phyloP scores from a whole-genome alignment of 78 protist species.

The slime mould (Dictyostelium discoideum) region DNA sequence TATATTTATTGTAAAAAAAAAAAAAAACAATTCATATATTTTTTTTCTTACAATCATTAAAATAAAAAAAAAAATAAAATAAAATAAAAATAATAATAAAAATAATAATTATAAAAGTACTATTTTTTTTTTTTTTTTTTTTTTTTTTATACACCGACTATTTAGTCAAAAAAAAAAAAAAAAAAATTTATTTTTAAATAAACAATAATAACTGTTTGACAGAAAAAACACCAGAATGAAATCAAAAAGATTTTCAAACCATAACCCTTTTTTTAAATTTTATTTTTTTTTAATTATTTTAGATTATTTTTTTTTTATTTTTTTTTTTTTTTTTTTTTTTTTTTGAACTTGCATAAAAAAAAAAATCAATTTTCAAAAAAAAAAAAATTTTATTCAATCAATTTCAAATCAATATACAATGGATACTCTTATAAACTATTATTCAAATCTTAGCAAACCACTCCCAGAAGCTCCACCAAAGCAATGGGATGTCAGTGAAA shows the following conservation, averaged over 20 bases:
- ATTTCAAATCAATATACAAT: background rate
- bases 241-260: no score
- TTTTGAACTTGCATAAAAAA: background rate
- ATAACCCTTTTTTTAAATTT: no score
- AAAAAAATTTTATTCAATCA: background rate
- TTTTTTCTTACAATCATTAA: no score
- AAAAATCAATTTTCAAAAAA: background rate
- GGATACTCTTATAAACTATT: background rate
- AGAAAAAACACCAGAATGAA: no score
- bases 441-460: background rate
- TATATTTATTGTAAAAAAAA: background rate
- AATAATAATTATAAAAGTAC: no score
- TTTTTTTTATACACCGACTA: no score
- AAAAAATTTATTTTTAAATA: no score
- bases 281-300: background rate
- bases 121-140: background rate
- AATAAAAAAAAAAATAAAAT: background rate
- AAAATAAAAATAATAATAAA: background rate
- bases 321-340: background rate
- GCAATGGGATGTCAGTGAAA: constrained; percentile 38
- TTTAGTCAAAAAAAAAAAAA: no score
- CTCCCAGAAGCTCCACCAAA: constrained; percentile 21
- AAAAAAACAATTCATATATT: background rate
- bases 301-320: background rate
- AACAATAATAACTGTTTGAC: no score